Conservation (phyloP, 2,329 filamentous ascomycete species). For the Venturia oleaginea region DNA sequence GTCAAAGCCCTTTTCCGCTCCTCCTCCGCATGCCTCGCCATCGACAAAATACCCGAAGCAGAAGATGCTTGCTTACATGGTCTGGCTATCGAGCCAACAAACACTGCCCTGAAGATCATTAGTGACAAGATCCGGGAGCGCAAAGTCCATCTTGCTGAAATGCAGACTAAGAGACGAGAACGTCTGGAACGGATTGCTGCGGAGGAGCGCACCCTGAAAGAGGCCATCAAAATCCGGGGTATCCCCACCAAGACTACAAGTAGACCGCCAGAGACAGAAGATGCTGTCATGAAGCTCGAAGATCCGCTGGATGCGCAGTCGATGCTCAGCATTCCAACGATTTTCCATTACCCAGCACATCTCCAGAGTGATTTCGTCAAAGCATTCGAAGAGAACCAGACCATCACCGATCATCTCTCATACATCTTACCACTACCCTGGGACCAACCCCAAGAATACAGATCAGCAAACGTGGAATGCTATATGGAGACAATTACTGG, state of each 20-base stretch:
- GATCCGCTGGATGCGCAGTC: conserved; percentile 66
- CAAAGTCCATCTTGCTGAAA: conserved; percentile 46
- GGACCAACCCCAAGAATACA: conserved; percentile 64
- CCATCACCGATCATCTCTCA: conserved; percentile 64
- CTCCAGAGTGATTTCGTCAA: conserved; percentile 87
- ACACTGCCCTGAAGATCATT: conserved; percentile 56
- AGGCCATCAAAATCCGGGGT: conserved; percentile 55
- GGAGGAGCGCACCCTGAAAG: conserved; percentile 44
- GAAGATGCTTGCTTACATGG: conserved; percentile 69
- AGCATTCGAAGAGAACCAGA: conserved; percentile 68
- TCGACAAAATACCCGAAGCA: conserved; percentile 72
- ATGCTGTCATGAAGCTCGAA: conserved; percentile 61
- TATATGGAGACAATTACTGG: conserved; percentile 78
- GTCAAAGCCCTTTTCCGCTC: conserved; percentile 89
- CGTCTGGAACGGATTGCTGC: conserved; percentile 45
- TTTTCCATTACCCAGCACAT: conserved; percentile 77
- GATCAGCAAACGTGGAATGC: conserved; percentile 60
- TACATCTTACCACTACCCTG: conserved; percentile 87
- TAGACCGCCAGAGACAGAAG: conserved; percentile 78
- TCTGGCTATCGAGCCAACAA: conserved; percentile 60
- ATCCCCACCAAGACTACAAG: conserved; percentile 59
- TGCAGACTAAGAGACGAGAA: conserved; percentile 48
- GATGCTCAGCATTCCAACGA: conserved; percentile 63
- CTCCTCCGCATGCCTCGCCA: conserved; percentile 63
- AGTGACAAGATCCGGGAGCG: conserved; percentile 54